A percentile compares a stretch with the other conserved stretches of the same genome.
Conservation (phyloP, 176 grass and related monocot genomes). For the Tillandsia fasciculata region DNA sequence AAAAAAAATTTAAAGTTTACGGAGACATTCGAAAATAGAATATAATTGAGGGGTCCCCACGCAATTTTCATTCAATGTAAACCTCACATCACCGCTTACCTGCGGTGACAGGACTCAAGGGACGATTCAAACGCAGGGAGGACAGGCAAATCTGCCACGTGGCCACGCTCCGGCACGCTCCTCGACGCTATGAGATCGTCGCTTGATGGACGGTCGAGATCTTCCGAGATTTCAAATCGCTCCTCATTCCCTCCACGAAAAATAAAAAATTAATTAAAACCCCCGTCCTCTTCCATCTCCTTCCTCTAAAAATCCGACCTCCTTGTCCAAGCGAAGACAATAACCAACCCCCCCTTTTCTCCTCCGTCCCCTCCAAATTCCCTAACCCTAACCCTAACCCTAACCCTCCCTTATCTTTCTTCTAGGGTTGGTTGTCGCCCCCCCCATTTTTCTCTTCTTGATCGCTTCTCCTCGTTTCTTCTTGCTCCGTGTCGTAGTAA, state of each 20-base stretch:
- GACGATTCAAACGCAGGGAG: not conserved
- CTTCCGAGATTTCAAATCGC: slow-evolving; percentile 2
- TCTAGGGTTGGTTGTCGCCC: not conserved
- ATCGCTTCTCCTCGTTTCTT: not conserved
- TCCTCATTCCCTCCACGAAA: slow-evolving; percentile 23
- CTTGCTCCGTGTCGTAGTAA: not conserved
- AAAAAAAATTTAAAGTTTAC: too few relatives aligned
- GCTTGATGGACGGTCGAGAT: not conserved
- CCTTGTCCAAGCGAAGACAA: slow-evolving; percentile 19
- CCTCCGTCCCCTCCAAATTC: not conserved
- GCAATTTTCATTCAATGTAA: too few relatives aligned
- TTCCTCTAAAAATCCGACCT: not conserved
- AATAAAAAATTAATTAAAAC: slow-evolving; percentile 19
- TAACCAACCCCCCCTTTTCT: not conserved
- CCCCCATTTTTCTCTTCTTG: not conserved
- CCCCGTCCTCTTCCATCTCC: not conserved
- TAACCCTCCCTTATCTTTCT: not conserved
- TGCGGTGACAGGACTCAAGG: not conserved
- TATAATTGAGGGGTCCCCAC: too few relatives aligned
- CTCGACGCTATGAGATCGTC: not conserved
- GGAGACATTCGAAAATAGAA: too few relatives aligned
- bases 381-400: slow-evolving; percentile 1
- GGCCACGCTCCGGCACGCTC: not conserved
- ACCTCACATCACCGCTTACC: not conserved
- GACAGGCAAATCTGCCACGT: not conserved